Evolutionary conservation across 169 alveolate species (phyloP).

Genomic region (Cryptosporidium viatorum): DNA sequence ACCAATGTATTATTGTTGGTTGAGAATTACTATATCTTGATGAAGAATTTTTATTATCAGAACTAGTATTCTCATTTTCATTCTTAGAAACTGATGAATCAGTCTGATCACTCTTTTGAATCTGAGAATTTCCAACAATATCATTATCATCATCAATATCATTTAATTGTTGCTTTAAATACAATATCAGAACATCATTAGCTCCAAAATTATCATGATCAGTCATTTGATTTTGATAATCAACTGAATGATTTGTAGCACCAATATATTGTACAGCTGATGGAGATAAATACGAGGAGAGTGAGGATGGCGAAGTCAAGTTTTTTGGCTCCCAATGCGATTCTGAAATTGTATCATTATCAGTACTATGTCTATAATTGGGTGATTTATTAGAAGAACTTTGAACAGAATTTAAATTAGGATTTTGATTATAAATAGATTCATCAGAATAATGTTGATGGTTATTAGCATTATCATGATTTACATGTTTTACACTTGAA

Average conservation of each 20-base stretch:
- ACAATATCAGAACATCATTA: background rate
- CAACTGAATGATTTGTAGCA: conserved; percentile 68
- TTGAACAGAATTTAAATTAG: background rate
- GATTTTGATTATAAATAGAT: background rate
- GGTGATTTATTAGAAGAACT: background rate
- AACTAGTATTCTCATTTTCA: background rate
- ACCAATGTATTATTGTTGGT: conserved; percentile 54
- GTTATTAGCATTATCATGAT: background rate
- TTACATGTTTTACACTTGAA: conserved; percentile 6
- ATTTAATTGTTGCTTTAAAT: conserved; percentile 9
- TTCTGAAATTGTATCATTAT: conserved; percentile 29
- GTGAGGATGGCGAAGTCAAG: conserved; percentile 74
- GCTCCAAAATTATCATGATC: background rate
- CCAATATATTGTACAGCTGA: conserved; percentile 61
- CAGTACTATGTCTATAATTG: conserved; percentile 6
- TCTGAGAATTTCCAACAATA: background rate
- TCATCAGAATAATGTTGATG: background rate
- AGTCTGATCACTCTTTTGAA: background rate
- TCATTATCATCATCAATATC: conserved; percentile 1
- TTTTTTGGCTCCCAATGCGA: conserved; percentile 67
- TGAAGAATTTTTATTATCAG: background rate
- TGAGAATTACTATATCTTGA: conserved; percentile 24
- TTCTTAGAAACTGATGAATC: background rate
- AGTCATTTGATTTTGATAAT: background rate
- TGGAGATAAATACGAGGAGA: conserved; percentile 63